Percentiles rank a stretch among this genome's conserved stretches.
These are phyloP conservation scores for Stephania yunnanensis DNA, from an alignment of 164 flowering plant genomes.

Conservation along the genomic window DNA sequence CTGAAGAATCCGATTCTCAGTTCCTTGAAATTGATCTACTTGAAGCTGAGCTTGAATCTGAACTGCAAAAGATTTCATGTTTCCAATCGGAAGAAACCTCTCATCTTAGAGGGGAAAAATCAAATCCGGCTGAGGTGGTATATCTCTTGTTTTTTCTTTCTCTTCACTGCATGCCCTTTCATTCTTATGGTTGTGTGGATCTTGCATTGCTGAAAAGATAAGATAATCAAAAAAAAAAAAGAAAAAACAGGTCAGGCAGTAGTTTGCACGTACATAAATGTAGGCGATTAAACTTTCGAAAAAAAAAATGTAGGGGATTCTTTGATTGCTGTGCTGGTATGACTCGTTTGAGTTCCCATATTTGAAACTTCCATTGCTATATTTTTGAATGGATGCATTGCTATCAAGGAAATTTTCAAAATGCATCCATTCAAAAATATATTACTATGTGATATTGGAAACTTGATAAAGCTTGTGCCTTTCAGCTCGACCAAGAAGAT, in stretches of 20 bases:
- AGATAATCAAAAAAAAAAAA: no score
- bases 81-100: slow-evolving; percentile 24
- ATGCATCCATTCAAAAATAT: no score
- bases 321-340: neutral
- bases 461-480: neutral
- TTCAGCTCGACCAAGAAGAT: slow-evolving; percentile 9
- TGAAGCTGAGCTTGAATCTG: slow-evolving; percentile 69
- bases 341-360: neutral
- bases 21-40: slow-evolving; percentile 43
- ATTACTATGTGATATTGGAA: no score
- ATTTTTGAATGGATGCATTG: neutral
- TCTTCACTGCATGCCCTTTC: neutral
- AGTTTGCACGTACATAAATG: no score
- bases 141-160: neutral
- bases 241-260: no score
- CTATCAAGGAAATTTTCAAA: no score
- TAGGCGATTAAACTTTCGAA: no score
- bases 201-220: neutral
- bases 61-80: slow-evolving; percentile 56
- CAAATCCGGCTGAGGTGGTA: slow-evolving; percentile 27
- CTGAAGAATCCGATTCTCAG: slow-evolving; percentile 44
- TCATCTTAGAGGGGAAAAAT: slow-evolving; percentile 16
- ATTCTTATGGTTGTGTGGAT: neutral
- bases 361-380: neutral
- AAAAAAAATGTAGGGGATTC: no score